Evolutionary conservation across 192 early-diverging fungal genomes (phyloP), one percentile per base, ranked within the genome.

Genomic region (Kickxella alabastrina): DNA sequence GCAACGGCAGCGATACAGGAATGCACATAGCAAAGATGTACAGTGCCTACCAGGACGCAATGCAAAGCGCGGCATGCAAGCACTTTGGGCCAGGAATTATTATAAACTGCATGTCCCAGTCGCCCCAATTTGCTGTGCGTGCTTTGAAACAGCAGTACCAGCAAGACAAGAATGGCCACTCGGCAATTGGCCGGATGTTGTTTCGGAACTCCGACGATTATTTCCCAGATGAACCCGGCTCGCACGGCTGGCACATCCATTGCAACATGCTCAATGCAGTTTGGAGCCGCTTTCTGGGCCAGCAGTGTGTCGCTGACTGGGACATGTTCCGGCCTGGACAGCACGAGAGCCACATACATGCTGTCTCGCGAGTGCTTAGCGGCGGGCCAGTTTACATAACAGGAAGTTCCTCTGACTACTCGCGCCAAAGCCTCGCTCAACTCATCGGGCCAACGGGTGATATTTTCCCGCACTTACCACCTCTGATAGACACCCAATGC

Each of bases 361-460:
- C 79, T 1, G 59, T 57, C 13, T 54, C 74, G 12, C 77, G 81
- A 12, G 51, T 58, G 15, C 49, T 84, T 3, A 77, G 73, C 44
- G 82, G 79, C 7, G 78, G 81, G 0, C 79, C 75, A n/a, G 42
- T 84, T 10, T 84, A 83, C 49, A 67, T 83, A 15, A 83, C 80
- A 2, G 81, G 77, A 36, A 10, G 24, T 2, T 49, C 53, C 8
- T 36, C 26, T 5, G 56, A 68, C 18, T 63, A 52, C 25, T 28
- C 18, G 6, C 14, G 21, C 0, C 43, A 49, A 17, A 22, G 39
- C 9, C 35, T 62, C 12, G 19, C 34, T 12, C 15, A 39, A 3
- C 25, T 44, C 25, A 34, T 52, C 6, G 59, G 59, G 4, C 9
- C 12, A 24, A 10, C 41, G 4, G 23, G 47, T 22, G 10, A 15